These are phyloP conservation scores for Aspergillus ochraceoroseus DNA, from an alignment of 2,329 filamentous ascomycete species.

Conservation along the genomic window DNA sequence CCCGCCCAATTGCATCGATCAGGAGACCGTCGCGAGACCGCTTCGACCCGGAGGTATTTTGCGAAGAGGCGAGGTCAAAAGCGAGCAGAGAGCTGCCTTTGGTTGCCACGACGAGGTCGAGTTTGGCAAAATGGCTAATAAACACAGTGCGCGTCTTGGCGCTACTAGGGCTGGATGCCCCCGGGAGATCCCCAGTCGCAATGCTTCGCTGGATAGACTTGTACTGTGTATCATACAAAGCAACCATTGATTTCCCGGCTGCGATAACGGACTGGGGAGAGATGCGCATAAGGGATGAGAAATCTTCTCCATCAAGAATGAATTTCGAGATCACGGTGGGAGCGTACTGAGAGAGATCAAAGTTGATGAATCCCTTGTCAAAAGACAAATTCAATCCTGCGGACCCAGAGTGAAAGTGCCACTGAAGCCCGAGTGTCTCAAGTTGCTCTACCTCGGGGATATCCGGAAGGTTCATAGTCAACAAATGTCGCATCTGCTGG, in stretches of 20 bases:
- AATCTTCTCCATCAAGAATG: slow-evolving; percentile 34
- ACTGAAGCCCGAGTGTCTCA: slow-evolving; percentile 28
- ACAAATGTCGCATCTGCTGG: slow-evolving; percentile 36
- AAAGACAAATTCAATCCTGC: slow-evolving; percentile 41
- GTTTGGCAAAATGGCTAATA: slow-evolving; percentile 44
- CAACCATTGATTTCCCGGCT: slow-evolving; percentile 40
- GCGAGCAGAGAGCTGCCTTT: slow-evolving; percentile 42
- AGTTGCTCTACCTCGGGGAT: slow-evolving; percentile 27
- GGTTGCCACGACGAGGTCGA: slow-evolving; percentile 41
- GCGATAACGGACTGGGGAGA: slow-evolving; percentile 43
- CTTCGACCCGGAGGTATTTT: slow-evolving; percentile 33
- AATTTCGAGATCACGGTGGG: slow-evolving; percentile 39
- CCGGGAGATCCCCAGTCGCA: slow-evolving; percentile 29
- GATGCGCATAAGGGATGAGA: slow-evolving; percentile 43
- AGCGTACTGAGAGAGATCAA: slow-evolving; percentile 43
- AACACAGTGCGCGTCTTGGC: slow-evolving; percentile 32
- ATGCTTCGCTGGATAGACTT: slow-evolving; percentile 45
- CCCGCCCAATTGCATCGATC: slow-evolving; percentile 43
- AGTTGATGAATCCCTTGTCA: slow-evolving; percentile 38
- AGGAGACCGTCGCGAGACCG: slow-evolving; percentile 39
- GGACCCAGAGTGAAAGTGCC: slow-evolving; percentile 40
- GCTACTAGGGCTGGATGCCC: too few species aligned
- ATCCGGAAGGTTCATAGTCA: slow-evolving; percentile 35
- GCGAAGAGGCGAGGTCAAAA: slow-evolving; percentile 40
- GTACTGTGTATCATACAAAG: slow-evolving; percentile 46